Evolutionary conservation across 2,329 filamentous ascomycete genomes (phyloP), one percentile per base, ranked within the genome.

Genomic region (Aschersonia sp.): DNA sequence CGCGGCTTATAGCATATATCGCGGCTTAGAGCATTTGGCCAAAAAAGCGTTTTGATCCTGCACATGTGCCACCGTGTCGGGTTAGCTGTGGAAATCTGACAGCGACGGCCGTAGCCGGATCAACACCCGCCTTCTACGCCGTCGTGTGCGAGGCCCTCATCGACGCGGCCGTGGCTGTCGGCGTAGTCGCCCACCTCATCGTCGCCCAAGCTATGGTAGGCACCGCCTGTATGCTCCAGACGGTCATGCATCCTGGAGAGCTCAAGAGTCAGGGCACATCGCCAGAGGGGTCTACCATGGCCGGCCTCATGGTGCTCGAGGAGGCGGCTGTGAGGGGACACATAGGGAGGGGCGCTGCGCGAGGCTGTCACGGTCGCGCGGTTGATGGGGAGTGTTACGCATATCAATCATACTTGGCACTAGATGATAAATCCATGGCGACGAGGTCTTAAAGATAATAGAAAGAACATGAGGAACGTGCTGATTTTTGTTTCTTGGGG

Each of bases 241-340:
- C 56, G 43, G 74, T 74, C 1, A 67, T 77, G 52, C 75, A 79
- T 53, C 75, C 76, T 0, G 73, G 73, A 1, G 63, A 76, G n/a
- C 55, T 80, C 22, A 68, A 69, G 50, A 76, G 81, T 45, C 76
- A 78, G 59, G 74, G 78, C 0, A 72, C 67, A 1, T 78, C 75
- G 4, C 76, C 77, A 0, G 77, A 74, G 5, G 77, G 77, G 0
- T 80, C 75, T 54, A 80, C 77, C 0, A 78, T 79, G 48, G 72
- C 67, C 2, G 77, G 77, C 0, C 56, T 81, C 41, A 63, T 77
- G 61, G 72, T 74, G n/a, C 55, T 81, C 30, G 77, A 81, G 58
- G 76, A 81, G 51, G 72, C 69, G 5, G 68, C 66, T 0, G 67
- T 80, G 6, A 65, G 75, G 51, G 65, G 65, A 0, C 61, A 63